phyloP scores from a whole-genome alignment of 208 protist genomes.

The Tritrichomonas foetus region DNA sequence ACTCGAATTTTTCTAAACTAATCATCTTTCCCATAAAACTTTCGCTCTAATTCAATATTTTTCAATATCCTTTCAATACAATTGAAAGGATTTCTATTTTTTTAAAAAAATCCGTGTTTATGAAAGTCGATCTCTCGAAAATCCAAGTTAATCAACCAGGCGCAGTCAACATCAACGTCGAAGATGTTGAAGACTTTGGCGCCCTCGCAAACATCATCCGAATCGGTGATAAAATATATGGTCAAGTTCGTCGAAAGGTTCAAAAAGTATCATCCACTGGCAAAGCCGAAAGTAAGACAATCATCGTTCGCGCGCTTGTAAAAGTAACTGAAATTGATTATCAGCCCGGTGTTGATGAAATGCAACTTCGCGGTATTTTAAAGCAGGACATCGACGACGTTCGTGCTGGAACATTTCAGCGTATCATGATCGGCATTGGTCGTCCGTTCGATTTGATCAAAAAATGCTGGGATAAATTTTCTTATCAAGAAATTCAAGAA shows the following conservation, averaged over 20 bases:
- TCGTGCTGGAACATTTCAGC: not conserved
- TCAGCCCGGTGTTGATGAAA: slow-evolving; percentile 35
- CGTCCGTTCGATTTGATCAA: not conserved
- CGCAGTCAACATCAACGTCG: not conserved
- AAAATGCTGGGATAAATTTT: slow-evolving; percentile 15
- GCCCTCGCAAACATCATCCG: not conserved
- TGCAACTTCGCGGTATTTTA: not conserved
- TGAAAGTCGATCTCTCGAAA: not conserved
- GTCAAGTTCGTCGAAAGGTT: not conserved
- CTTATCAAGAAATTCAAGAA: not conserved
- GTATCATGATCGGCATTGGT: not conserved
- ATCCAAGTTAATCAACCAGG: not conserved
- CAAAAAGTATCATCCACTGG: not conserved
- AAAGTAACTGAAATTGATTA: slow-evolving; percentile 24
- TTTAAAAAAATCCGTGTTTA: no score
- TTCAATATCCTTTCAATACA: no score
- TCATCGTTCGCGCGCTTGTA: not conserved
- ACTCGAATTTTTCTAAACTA: no score
- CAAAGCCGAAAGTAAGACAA: not conserved
- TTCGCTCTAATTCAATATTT: no score
- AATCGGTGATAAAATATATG: not conserved
- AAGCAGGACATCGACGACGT: not conserved
- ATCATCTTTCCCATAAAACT: no score
- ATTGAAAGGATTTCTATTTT: no score
- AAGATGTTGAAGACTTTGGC: slow-evolving; percentile 20